Evolutionary conservation across 768 basidiomycete species (phyloP).

Genomic region (Favolaschia claudopus): DNA sequence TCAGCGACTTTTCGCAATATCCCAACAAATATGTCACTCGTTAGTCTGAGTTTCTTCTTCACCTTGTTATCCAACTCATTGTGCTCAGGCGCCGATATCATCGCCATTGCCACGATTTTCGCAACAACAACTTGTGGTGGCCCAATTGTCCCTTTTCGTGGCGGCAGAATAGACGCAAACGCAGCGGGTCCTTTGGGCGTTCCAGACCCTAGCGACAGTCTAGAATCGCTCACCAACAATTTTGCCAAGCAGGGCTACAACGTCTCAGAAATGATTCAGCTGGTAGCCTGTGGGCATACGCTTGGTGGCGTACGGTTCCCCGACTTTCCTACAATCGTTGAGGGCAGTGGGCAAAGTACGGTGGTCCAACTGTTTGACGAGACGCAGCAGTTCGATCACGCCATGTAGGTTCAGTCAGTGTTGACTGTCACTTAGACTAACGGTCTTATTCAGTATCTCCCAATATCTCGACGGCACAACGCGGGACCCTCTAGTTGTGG

Average conservation of each 20-base stretch:
- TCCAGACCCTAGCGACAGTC: constrained; percentile 51
- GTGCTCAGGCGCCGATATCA: constrained; percentile 51
- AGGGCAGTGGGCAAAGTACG: constrained; percentile 38
- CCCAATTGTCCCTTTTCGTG: constrained; percentile 49
- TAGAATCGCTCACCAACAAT: constrained; percentile 45
- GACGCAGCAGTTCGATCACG: constrained; percentile 26
- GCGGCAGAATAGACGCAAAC: constrained; percentile 51
- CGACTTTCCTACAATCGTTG: constrained; percentile 53
- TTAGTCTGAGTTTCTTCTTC: constrained; percentile 30
- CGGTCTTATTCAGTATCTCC: constrained; percentile 37
- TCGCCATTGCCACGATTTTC: constrained; percentile 47
- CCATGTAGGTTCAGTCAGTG: constrained; percentile 22
- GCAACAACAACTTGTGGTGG: constrained; percentile 54
- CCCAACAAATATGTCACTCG: constrained; percentile 54
- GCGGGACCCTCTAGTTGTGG: constrained; percentile 45
- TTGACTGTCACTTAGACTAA: neutral
- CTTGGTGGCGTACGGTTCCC: constrained; percentile 56
- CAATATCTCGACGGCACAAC: constrained; percentile 50
- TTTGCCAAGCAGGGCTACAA: constrained; percentile 55
- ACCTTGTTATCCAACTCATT: neutral
- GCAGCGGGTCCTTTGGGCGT: constrained; percentile 47
- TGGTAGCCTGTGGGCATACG: constrained; percentile 60
- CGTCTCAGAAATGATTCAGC: constrained; percentile 55
- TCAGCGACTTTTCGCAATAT: constrained; percentile 49
- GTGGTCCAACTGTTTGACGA: constrained; percentile 50